Percentiles rank a stretch among this genome's conserved stretches.
These are phyloP conservation scores for Astrephomene gubernaculifera DNA, from an alignment of 139 green algal genomes.

Conservation along the genomic window DNA sequence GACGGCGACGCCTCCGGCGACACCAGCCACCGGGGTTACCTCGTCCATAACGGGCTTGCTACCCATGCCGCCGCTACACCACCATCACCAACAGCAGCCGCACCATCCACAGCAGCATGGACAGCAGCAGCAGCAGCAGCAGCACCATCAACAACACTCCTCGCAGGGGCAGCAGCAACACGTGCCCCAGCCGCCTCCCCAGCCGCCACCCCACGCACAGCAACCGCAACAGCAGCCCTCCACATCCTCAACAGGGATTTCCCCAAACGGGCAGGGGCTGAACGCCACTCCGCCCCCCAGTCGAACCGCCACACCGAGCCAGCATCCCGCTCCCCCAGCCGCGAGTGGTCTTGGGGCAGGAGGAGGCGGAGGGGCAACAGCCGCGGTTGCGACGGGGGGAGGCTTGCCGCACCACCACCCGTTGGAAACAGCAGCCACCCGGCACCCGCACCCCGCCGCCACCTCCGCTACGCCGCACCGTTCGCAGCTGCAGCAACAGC, in stretches of 20 bases:
- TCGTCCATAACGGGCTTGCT: background rate
- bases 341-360: no score
- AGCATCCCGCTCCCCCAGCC: no score
- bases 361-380: no score
- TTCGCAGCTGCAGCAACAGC: background rate
- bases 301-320: no score
- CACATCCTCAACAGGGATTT: no score
- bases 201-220: background rate
- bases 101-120: background rate
- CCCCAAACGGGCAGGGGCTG: no score
- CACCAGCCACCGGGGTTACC: no score
- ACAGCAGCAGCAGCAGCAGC: background rate
- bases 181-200: background rate
- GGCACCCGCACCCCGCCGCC: background rate
- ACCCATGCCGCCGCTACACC: background rate
- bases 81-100: background rate
- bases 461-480: background rate
- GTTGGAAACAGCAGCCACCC: background rate
- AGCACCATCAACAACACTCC: background rate
- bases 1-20: no score
- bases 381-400: no score
- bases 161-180: background rate
- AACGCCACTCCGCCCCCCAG: no score
- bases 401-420: background rate
- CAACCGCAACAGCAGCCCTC: background rate